Conservation (phyloP, 768 basidiomycete genomes). For the Termitomyces sp. region DNA sequence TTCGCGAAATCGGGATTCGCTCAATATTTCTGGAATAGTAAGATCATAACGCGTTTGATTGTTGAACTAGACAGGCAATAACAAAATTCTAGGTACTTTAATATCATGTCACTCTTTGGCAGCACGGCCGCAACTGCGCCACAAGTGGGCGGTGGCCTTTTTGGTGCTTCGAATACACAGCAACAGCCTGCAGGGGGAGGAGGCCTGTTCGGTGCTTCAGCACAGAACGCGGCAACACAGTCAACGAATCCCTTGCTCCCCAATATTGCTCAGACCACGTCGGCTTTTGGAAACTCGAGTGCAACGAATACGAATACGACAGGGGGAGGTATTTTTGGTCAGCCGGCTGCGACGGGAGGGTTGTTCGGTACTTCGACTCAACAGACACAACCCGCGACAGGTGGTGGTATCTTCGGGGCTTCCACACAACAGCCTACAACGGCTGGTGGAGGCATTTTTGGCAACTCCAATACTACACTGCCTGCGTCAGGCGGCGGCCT, state of each 20-base stretch:
- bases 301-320: conserved; percentile 6
- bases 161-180: conserved; percentile 22
- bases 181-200: conserved; percentile 20
- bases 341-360: conserved; percentile 13
- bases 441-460: conserved; percentile 25
- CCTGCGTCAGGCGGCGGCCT: conserved; percentile 20
- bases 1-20: background rate
- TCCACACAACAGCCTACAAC: conserved; percentile 14
- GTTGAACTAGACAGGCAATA: background rate
- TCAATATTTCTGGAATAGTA: background rate
- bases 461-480: conserved; percentile 15
- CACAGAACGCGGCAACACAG: conserved; percentile 7
- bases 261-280: conserved; percentile 10
- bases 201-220: conserved; percentile 22
- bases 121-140: conserved; percentile 10
- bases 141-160: conserved; percentile 18
- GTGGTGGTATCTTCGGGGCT: conserved; percentile 20
- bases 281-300: conserved; percentile 14
- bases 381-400: conserved; percentile 3
- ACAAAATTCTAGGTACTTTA: background rate
- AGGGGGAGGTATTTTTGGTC: conserved; percentile 20
- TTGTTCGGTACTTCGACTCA: conserved; percentile 20
- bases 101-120: conserved; percentile 17
- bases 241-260: conserved; percentile 4
- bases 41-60: conserved; percentile 2